These are phyloP conservation scores for Fusarium sp. DNA, from an alignment of 2,329 filamentous ascomycete genomes.

Conservation along the genomic window DNA sequence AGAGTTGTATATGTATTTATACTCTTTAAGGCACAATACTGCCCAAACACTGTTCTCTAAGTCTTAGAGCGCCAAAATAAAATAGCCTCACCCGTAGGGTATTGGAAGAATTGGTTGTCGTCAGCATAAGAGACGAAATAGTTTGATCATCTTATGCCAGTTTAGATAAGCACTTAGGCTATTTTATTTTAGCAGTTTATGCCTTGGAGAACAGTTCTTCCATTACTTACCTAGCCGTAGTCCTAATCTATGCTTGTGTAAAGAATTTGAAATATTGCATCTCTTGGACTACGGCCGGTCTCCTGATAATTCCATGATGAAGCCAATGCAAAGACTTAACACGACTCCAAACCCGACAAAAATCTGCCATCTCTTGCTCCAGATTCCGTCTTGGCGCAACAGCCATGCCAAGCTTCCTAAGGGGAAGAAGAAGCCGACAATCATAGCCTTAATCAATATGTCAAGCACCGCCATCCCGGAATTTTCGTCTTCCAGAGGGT, in stretches of 20 bases:
- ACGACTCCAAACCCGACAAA: conserved; percentile 88
- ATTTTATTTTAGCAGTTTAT: too few relatives aligned
- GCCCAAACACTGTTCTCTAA: too few relatives aligned
- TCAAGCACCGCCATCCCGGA: conserved; percentile 74
- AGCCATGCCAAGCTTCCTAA: conserved; percentile 88
- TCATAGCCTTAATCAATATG: conserved; percentile 86
- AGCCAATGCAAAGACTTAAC: conserved; percentile 81
- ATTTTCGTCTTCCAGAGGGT: conserved; percentile 58
- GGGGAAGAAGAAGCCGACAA: conserved; percentile 96
- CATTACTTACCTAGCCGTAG: too few relatives aligned
- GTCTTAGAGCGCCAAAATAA: too few relatives aligned
- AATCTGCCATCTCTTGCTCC: conserved; percentile 84
- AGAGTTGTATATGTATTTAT: conserved; percentile 20
- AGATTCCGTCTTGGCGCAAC: conserved; percentile 86
- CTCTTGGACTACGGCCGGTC: conserved; percentile 42
- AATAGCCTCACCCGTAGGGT: too few relatives aligned
- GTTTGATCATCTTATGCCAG: too few relatives aligned
- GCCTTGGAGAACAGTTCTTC: too few relatives aligned
- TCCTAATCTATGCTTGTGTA: not conserved
- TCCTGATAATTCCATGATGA: conserved; percentile 64
- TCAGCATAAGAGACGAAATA: too few relatives aligned
- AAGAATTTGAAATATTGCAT: not conserved
- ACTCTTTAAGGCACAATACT: too few relatives aligned
- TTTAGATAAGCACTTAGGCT: too few relatives aligned
- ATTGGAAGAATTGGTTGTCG: too few relatives aligned